Conservation (phyloP, 1,284 basidiomycete species). For the Naganishia sp. region DNA sequence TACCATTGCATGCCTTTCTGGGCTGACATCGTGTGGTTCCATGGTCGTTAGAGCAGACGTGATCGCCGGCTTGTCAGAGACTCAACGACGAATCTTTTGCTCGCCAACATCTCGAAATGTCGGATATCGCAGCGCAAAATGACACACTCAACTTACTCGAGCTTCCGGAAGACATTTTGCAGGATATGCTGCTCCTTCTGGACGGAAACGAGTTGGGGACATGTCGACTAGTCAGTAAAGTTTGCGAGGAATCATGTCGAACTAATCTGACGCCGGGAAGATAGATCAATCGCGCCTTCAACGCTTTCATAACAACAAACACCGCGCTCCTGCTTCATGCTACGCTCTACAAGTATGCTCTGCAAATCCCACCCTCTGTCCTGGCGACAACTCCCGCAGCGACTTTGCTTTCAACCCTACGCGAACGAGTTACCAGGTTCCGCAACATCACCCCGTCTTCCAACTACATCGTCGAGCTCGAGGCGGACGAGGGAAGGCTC, state of each 20-base stretch:
- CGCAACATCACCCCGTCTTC: constrained; percentile 41
- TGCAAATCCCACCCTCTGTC: constrained; percentile 55
- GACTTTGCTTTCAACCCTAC: constrained; percentile 42
- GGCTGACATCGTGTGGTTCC: no score
- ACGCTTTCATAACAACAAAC: constrained; percentile 41
- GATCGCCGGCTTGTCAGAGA: no score
- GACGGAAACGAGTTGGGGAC: constrained; percentile 39
- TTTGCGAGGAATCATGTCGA: background rate
- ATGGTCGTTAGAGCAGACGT: no score
- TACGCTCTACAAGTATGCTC: constrained; percentile 74
- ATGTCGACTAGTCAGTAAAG: constrained; percentile 38
- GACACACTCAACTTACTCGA: constrained; percentile 30
- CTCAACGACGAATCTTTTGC: background rate
- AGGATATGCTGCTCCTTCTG: constrained; percentile 40
- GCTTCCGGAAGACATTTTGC: constrained; percentile 44
- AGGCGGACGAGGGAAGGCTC: constrained; percentile 46
- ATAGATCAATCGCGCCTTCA: constrained; percentile 45
- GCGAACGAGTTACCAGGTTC: constrained; percentile 47
- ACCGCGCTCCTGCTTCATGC: constrained; percentile 65
- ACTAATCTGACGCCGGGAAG: background rate
- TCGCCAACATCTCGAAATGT: background rate
- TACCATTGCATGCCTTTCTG: no score
- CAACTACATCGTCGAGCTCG: constrained; percentile 37
- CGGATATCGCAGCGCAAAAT: background rate
- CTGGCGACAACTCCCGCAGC: constrained; percentile 37